phyloP scores from a whole-genome alignment of 1,284 basidiomycete genomes.

The Coriolopsis trogii region DNA sequence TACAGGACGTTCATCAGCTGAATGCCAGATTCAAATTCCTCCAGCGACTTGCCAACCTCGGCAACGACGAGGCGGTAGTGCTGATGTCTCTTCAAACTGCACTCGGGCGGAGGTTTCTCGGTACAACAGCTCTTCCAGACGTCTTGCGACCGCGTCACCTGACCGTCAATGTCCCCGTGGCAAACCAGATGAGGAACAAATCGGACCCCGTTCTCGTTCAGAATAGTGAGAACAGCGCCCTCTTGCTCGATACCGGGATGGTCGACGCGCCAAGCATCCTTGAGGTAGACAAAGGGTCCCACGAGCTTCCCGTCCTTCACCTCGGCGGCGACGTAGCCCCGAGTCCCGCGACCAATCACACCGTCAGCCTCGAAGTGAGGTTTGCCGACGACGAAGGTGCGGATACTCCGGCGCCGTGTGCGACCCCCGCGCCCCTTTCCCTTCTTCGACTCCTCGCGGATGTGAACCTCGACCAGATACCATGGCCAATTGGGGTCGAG shows the following conservation, averaged over 20 bases:
- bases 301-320: no score
- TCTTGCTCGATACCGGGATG: constrained; percentile 1
- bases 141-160: not conserved
- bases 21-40: constrained; percentile 1
- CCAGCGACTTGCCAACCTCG: constrained; percentile 13
- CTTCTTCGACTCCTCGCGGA: no score
- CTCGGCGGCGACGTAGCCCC: not conserved
- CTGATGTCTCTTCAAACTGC: constrained; percentile 5
- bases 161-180: constrained; percentile 13
- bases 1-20: not conserved
- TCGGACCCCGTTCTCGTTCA: constrained; percentile 13
- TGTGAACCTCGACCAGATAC: constrained; percentile 3
- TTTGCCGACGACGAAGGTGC: not conserved
- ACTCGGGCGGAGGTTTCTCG: not conserved
- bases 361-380: not conserved
- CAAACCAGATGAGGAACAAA: constrained; percentile 18
- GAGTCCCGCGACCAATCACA: not conserved
- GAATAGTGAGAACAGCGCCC: constrained; percentile 1
- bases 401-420: no score
- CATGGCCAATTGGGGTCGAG: constrained; percentile 2
- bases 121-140: not conserved
- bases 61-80: constrained; percentile 19
- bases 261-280: constrained; percentile 11
- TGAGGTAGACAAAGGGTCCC: constrained; percentile 6
- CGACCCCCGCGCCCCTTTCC: no score